Percentiles rank a stretch among this genome's conserved stretches.
Evolutionary conservation across 2,329 filamentous ascomycete genomes (phyloP).

Genomic region (Biscogniauxia mediterranea): DNA sequence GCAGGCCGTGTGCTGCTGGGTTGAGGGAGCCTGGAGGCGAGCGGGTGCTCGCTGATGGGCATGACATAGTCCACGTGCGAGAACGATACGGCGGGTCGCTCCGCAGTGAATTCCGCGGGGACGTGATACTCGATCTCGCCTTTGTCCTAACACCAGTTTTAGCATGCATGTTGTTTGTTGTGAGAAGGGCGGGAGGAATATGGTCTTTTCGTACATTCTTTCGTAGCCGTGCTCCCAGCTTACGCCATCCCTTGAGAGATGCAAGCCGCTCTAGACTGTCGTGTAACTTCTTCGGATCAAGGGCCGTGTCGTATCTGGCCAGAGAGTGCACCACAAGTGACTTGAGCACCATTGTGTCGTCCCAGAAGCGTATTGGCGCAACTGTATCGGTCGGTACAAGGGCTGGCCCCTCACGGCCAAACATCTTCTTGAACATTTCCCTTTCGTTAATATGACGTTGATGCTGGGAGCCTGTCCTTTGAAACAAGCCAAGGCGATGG

Average conservation of each 20-base stretch:
- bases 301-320: constrained; percentile 28
- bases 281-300: constrained; percentile 23
- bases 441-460: no score
- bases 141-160: constrained; percentile 11
- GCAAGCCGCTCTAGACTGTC: constrained; percentile 15
- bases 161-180: neutral
- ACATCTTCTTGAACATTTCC: no score
- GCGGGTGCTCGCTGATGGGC: constrained; percentile 33
- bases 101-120: constrained; percentile 33
- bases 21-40: constrained; percentile 32
- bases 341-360: constrained; percentile 24
- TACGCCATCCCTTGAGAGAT: constrained; percentile 23
- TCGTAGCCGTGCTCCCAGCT: constrained; percentile 15
- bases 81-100: constrained; percentile 36
- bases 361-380: constrained; percentile 26
- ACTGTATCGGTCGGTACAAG: constrained; percentile 19
- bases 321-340: constrained; percentile 25
- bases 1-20: constrained; percentile 18
- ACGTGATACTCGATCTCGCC: constrained; percentile 41
- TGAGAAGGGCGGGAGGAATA: no score
- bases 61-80: constrained; percentile 33
- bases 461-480: no score
- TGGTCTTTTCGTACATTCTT: constrained; percentile 1
- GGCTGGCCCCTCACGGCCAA: no score
- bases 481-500: no score